These are phyloP conservation scores for Chenopodium formosanum DNA, from an alignment of 148 eudicot species.

Conservation along the genomic window DNA sequence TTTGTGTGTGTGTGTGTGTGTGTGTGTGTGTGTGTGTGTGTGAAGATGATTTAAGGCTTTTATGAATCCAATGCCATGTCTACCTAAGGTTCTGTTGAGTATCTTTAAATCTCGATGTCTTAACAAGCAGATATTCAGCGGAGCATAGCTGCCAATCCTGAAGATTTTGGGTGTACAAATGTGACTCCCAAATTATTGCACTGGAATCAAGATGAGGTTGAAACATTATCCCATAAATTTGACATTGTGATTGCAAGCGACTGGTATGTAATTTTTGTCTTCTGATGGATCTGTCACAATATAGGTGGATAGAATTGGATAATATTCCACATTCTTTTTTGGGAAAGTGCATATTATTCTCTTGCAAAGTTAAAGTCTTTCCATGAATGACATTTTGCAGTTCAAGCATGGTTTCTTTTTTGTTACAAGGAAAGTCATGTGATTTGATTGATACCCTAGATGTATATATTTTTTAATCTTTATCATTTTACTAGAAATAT, in stretches of 20 bases:
- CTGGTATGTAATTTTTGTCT: conserved; percentile 50
- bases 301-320: conserved; percentile 7
- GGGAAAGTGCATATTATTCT: conserved; percentile 1
- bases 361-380: conserved; percentile 1
- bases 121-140: conserved; percentile 78
- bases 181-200: conserved; percentile 67
- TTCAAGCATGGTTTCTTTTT: not conserved
- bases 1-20: no score
- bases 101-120: conserved; percentile 11
- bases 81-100: not conserved
- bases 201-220: conserved; percentile 59
- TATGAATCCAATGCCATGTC: not conserved
- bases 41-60: no score
- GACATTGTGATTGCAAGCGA: conserved; percentile 86
- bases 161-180: conserved; percentile 56
- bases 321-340: not conserved
- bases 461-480: not conserved
- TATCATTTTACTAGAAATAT: not conserved
- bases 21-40: not conserved
- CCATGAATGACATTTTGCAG: not conserved
- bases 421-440: not conserved
- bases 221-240: conserved; percentile 43
- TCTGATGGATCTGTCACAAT: not conserved
- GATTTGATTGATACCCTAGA: not conserved
- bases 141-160: conserved; percentile 54